These are phyloP conservation scores for Picea glauca DNA, from an alignment of 75 land plant genomes.

Conservation along the genomic window DNA sequence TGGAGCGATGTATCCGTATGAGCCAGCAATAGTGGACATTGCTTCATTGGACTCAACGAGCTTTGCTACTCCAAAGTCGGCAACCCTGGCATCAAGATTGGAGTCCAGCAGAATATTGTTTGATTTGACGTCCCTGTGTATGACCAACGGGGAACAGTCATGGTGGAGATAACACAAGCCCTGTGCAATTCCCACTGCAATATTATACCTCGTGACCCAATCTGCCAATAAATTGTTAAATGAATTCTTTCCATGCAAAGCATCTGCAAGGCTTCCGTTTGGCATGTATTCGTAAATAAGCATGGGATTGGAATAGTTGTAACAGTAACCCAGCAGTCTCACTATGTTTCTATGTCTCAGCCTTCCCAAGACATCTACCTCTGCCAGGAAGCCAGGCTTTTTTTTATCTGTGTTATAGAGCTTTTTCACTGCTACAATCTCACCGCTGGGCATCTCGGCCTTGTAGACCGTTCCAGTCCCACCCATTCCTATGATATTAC, in stretches of 20 bases:
- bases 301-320: conserved; percentile 53
- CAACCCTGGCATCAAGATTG: conserved; percentile 66
- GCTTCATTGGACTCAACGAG: conserved; percentile 54
- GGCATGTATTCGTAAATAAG: conserved; percentile 73
- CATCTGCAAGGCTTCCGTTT: conserved; percentile 68
- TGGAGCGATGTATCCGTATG: conserved; percentile 90
- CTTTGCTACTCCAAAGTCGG: conserved; percentile 82
- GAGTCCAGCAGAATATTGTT: conserved; percentile 78
- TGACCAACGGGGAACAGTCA: conserved; percentile 70
- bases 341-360: conserved; percentile 79
- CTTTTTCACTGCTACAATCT: conserved; percentile 69
- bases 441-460: conserved; percentile 51
- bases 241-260: conserved; percentile 46
- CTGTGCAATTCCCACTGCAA: conserved; percentile 70
- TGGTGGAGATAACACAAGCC: conserved; percentile 87
- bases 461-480: conserved; percentile 81
- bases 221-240: conserved; percentile 24
- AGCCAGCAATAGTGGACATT: conserved; percentile 75
- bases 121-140: conserved; percentile 83
- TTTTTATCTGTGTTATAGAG: conserved; percentile 35
- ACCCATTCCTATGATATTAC: conserved; percentile 73
- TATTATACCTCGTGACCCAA: conserved; percentile 57
- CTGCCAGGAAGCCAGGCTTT: conserved; percentile 40
- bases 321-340: conserved; percentile 55
- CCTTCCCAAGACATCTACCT: conserved; percentile 59